Evolutionary conservation across 202 grass and related monocot species (phyloP).

Genomic region (Dendrocalamus latiflorus): DNA sequence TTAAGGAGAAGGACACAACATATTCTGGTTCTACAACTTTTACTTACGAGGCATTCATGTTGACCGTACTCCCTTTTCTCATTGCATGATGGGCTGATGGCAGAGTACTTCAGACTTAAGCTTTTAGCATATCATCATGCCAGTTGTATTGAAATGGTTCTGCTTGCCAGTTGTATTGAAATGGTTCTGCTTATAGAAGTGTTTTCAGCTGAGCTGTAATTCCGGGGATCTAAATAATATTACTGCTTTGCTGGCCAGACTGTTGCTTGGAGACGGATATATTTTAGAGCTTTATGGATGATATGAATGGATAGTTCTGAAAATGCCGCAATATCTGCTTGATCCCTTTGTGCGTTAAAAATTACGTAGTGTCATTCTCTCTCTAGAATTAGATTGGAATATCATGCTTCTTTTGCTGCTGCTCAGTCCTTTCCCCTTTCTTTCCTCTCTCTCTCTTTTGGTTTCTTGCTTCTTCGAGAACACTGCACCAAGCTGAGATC

Average conservation of each 20-base stretch:
- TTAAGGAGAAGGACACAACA: too few species aligned
- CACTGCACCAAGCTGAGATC: too few species aligned
- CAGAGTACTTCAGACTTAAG: neutral
- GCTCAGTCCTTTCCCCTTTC: too few species aligned
- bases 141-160: neutral
- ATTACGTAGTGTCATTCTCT: too few species aligned
- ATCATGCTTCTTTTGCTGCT: neutral
- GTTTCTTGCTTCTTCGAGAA: too few species aligned
- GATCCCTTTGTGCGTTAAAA: neutral
- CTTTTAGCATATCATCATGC: neutral
- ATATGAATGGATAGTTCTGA: neutral
- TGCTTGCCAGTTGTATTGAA: too few species aligned
- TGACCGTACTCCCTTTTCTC: slow-evolving; percentile 89
- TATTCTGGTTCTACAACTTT: too few species aligned
- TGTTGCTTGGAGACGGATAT: neutral
- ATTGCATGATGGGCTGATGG: slow-evolving; percentile 42
- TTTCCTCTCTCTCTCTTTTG: too few species aligned
- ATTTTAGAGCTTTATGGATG: neutral
- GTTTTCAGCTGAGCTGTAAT: neutral
- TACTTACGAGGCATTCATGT: too few species aligned
- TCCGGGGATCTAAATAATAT: neutral
- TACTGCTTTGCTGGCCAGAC: neutral
- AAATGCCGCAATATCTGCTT: neutral
- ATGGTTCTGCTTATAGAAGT: neutral
- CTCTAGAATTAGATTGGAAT: too few species aligned